Base-by-base conservation (phyloP, 2,329 filamentous ascomycete genomes). In the Fusarium sp. region DNA sequence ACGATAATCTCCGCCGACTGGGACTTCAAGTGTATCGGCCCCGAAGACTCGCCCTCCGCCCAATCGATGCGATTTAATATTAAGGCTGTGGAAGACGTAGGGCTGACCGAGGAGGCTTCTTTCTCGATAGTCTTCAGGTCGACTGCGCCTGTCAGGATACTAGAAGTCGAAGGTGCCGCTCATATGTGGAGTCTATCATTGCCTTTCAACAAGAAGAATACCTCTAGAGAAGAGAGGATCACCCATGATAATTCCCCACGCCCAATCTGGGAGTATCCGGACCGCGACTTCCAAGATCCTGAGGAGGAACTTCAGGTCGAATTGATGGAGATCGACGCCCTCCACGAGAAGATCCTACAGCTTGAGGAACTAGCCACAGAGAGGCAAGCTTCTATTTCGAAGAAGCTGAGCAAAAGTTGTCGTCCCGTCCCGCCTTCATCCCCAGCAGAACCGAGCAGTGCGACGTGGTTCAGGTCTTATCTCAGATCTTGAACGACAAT, bases 81-180 rank as follows among this genome's bases (percentile, higher is more conserved):
- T 42, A 71, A 81, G 38, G 78, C 77, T 9, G 61, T 86, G 31
- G 79, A 86, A 71, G 82, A 81, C 48, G 75, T 77, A 58, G 53
- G 78, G 33, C 72, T 83, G n/a, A 45, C 31, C 26, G 72, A 80
- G 22, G 75, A 81, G 60, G 71, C 80, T 39, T 77, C 76, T 9
- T 83, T 87, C 58, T 78, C 78, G 20, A 73, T 83, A 57, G 78
- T 80, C 17, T 86, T 87, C 73, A 81, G 79, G 68, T 85, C 87
- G 71, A 80, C 78, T 7, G 69, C 74, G 3, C 82, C 84, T 1
- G 77, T 80, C 20, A 76, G 79, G 44, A 79, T 87, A 28, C 74
- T 81, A 31, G 78, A 81, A 9, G 76, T 86, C 55, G 79, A 83
- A 45, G 81, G 80, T 6, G 78, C 80, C 20, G 78, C 77, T 18